These are phyloP conservation scores for Boletus rufocinnamomeus DNA, from an alignment of 768 basidiomycete genomes.

Conservation along the genomic window DNA sequence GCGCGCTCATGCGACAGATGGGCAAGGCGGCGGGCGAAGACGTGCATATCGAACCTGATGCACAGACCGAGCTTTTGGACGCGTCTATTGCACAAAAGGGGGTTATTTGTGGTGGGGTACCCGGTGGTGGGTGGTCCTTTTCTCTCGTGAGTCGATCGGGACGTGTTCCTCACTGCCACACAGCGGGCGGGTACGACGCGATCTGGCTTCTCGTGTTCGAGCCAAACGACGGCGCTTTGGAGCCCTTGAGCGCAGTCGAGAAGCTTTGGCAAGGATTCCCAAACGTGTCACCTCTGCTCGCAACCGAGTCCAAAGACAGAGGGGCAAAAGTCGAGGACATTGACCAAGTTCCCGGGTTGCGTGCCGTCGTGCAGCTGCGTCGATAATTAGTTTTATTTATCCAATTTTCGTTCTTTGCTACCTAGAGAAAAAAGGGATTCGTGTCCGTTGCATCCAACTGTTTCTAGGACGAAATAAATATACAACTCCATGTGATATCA, in stretches of 20 bases:
- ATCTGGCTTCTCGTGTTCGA: conserved; percentile 90
- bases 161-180: conserved; percentile 2
- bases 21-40: conserved; percentile 56
- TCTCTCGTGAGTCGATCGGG: neutral
- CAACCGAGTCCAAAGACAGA: conserved; percentile 64
- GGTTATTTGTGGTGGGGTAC: conserved; percentile 92
- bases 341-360: conserved; percentile 57
- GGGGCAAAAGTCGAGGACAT: conserved; percentile 67
- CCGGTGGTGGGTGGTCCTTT: conserved; percentile 69
- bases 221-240: conserved; percentile 46
- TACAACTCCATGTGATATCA: conserved; percentile 37
- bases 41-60: conserved; percentile 88
- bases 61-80: conserved; percentile 85
- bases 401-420: neutral
- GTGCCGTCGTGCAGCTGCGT: conserved; percentile 35
- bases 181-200: conserved; percentile 97
- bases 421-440: conserved; percentile 4
- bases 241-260: conserved; percentile 64
- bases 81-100: conserved; percentile 75
- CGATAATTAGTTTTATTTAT: conserved; percentile 10
- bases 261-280: conserved; percentile 64
- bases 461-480: conserved; percentile 25
- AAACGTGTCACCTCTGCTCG: conserved; percentile 70
- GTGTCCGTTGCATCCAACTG: conserved; percentile 9
- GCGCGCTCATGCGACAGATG: conserved; percentile 82